Base-by-base conservation (phyloP, 129 eudicot species). In the Apium graveolens region DNA sequence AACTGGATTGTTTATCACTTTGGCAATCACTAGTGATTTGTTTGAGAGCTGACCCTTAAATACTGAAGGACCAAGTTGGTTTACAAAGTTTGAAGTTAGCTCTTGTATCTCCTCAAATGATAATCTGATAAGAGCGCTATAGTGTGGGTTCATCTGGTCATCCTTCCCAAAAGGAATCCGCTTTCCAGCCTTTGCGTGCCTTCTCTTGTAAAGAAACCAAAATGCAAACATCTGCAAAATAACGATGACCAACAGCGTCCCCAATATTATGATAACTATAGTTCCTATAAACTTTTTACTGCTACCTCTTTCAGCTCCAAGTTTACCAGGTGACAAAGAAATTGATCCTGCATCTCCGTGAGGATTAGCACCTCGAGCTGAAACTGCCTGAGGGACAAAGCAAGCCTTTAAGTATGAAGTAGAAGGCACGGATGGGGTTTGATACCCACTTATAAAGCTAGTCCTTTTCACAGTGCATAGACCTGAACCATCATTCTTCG, bases 401-500 rank as follows among this genome's bases (percentile, higher is more conserved):
- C 97, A 91, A 0, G 87, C 87, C 77, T 91, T 91, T 49, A 91
- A 73, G 86, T 82, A 91, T 11, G 97, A 89, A 41, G 87, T 84
- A 0, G 97, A 81, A 63, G 86, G 89, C 39, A 80, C 78, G 12
- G 82, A 86, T 37, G 94, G 93, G 62, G 81, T 72, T 46, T 70
- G 82, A n/a, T 87, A 87, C 26, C 97, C 97, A 75, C 97, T 91
- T 17, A 91, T 78, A 82, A 87, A 91, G n/a, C 76, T 83, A 20
- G 97, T 89, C 60, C 90, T 83, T 83, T 91, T 91, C 35, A 91
- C 29, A n/a, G 92, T 91, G 79, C 97, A 91, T 53, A 86, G 75
- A 72, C 97, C 97, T 35, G 97, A 89, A 17, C 97, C 97, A 65
- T 91, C 97, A 48, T 91, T 91, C 71, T 80, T 85, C 3, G 97